Evolutionary conservation across 257 asterid species (phyloP).

Genomic region (Capsicum pubescens): DNA sequence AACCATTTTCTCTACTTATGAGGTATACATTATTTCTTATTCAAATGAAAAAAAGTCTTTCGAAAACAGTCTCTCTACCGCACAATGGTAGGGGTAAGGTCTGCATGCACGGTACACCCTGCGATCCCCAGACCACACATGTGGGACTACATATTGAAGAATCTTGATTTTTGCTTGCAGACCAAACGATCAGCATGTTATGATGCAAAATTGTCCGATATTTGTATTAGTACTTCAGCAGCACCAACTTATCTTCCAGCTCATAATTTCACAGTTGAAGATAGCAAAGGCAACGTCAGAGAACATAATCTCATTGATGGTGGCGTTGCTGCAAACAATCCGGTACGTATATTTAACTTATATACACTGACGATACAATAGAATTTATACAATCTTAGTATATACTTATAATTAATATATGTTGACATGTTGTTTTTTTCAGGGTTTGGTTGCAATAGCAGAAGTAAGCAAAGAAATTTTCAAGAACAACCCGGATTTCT

Average conservation of each 20-base stretch:
- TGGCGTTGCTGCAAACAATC: slow-evolving; percentile 67
- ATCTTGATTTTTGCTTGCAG: background rate
- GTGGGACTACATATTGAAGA: background rate
- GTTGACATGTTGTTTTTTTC: background rate
- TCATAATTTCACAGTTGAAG: slow-evolving; percentile 44
- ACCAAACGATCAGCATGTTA: slow-evolving; percentile 19
- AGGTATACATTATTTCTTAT: slow-evolving; percentile 36
- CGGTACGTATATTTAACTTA: slow-evolving; percentile 39
- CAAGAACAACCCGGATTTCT: slow-evolving; percentile 35
- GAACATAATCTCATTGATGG: slow-evolving; percentile 62
- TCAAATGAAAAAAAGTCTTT: too few relatives aligned
- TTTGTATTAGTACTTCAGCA: slow-evolving; percentile 60
- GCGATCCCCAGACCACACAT: too few relatives aligned
- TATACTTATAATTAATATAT: too few relatives aligned
- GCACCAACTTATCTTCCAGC: slow-evolving; percentile 66
- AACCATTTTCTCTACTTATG: slow-evolving; percentile 49
- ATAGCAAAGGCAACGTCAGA: slow-evolving; percentile 27
- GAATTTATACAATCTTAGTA: too few relatives aligned
- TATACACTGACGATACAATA: background rate
- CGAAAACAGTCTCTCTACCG: too few relatives aligned
- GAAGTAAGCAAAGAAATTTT: slow-evolving; percentile 46
- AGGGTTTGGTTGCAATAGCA: slow-evolving; percentile 55
- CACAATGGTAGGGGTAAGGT: background rate
- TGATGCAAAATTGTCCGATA: slow-evolving; percentile 51
- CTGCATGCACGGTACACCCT: too few relatives aligned